Conservation (phyloP, 306 rosid genomes). For the Begonia masoniana region DNA sequence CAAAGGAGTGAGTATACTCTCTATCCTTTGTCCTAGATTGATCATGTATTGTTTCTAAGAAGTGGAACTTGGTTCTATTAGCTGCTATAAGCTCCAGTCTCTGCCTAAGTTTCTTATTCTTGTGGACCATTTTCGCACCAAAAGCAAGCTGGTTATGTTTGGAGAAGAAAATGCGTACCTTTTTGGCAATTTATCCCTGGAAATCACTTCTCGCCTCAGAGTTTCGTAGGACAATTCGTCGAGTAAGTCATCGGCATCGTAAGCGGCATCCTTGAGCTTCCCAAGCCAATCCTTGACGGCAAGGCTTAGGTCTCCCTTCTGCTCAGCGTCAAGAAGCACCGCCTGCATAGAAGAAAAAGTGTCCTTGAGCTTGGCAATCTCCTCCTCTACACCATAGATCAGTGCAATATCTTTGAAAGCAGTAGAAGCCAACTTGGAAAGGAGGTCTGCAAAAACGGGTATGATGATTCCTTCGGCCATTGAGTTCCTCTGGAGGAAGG, state of each 20-base stretch:
- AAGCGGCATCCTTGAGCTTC: too few species aligned
- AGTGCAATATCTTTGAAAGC: not conserved
- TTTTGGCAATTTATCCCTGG: not conserved
- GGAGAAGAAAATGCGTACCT: conserved; percentile 11
- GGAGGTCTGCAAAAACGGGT: not conserved
- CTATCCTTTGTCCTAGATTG: too few species aligned
- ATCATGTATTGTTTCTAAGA: too few species aligned
- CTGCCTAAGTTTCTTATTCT: too few species aligned
- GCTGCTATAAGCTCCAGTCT: too few species aligned
- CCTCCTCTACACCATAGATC: not conserved
- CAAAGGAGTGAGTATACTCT: too few species aligned
- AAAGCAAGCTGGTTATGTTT: not conserved
- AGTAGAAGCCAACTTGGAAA: not conserved
- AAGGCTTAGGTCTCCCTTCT: too few species aligned
- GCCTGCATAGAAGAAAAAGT: not conserved
- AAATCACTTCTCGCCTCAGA: conserved; percentile 9
- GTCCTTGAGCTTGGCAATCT: not conserved
- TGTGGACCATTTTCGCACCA: too few species aligned
- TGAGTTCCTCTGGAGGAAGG: not conserved
- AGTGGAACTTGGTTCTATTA: too few species aligned
- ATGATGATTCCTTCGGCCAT: not conserved
- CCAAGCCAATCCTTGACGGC: too few species aligned
- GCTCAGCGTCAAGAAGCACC: not conserved
- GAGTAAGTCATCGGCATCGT: conserved; percentile 13
- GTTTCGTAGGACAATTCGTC: conserved; percentile 15